These are phyloP conservation scores for Russula abietina DNA, from an alignment of 768 basidiomycete species.

Conservation along the genomic window DNA sequence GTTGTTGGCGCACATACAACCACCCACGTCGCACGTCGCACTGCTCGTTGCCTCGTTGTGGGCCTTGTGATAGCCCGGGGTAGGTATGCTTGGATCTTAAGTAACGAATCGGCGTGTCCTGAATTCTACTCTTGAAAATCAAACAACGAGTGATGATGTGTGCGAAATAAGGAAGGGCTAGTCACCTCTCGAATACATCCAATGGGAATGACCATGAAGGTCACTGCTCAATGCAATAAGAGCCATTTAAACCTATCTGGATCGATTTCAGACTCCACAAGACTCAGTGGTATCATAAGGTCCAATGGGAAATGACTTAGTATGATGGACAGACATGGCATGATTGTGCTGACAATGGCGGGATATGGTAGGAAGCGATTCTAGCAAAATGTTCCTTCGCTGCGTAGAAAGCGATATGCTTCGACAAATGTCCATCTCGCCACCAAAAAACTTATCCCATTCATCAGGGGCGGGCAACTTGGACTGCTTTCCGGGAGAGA, in stretches of 20 bases:
- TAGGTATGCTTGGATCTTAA: neutral
- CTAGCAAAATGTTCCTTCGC: too few relatives aligned
- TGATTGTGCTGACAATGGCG: too few relatives aligned
- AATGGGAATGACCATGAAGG: too few relatives aligned
- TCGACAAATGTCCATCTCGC: constrained; percentile 75
- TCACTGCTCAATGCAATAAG: neutral
- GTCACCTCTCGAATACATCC: constrained; percentile 21
- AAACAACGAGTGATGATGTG: neutral
- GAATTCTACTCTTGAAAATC: too few relatives aligned
- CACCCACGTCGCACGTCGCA: neutral
- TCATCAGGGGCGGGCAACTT: neutral
- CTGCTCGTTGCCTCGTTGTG: neutral
- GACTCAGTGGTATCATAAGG: constrained; percentile 25
- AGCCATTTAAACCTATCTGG: constrained; percentile 69
- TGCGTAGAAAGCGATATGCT: too few relatives aligned
- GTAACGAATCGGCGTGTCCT: too few relatives aligned
- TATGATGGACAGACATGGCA: constrained; percentile 49
- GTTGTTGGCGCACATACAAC: neutral
- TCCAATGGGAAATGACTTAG: constrained; percentile 30
- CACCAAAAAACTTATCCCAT: constrained; percentile 61
- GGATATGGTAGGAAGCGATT: too few relatives aligned
- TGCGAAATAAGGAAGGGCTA: neutral
- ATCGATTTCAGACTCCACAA: constrained; percentile 34
- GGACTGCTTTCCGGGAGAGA: constrained; percentile 54
- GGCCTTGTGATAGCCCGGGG: neutral